Evolutionary conservation across 2,329 filamentous ascomycete species (phyloP).

Genomic region (Cadophora sp.): DNA sequence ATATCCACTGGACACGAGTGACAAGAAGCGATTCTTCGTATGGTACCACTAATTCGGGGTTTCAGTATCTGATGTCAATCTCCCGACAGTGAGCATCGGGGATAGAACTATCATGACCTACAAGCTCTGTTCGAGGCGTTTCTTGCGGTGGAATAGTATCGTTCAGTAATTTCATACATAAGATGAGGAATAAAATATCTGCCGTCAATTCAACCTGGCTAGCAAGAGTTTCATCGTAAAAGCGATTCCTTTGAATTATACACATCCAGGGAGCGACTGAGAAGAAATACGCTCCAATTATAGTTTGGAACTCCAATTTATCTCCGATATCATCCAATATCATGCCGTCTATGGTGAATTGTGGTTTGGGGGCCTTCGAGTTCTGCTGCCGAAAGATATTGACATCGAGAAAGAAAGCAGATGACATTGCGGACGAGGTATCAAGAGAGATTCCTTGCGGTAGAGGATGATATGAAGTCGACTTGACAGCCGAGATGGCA

Average conservation of each 20-base stretch:
- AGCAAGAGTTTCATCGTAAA: constrained; percentile 33
- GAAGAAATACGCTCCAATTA: constrained; percentile 31
- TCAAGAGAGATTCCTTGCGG: neutral
- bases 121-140: constrained; percentile 23
- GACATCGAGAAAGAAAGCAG: constrained; percentile 21
- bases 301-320: constrained; percentile 21
- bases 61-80: neutral
- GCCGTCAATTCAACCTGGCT: constrained; percentile 35
- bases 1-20: constrained; percentile 39
- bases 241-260: constrained; percentile 38
- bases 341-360: constrained; percentile 12
- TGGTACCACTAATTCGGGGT: neutral
- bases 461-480: neutral
- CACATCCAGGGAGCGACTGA: constrained; percentile 35
- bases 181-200: constrained; percentile 41
- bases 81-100: neutral
- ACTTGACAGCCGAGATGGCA: neutral
- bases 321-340: constrained; percentile 14
- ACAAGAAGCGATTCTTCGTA: constrained; percentile 39
- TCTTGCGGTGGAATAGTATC: neutral
- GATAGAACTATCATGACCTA: neutral
- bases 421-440: neutral
- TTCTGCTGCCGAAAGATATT: constrained; percentile 9
- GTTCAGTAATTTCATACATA: constrained; percentile 42
- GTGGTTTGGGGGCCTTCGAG: constrained; percentile 1